Conservation (phyloP, 352 stramenopile species). For the Peronospora destructor region DNA sequence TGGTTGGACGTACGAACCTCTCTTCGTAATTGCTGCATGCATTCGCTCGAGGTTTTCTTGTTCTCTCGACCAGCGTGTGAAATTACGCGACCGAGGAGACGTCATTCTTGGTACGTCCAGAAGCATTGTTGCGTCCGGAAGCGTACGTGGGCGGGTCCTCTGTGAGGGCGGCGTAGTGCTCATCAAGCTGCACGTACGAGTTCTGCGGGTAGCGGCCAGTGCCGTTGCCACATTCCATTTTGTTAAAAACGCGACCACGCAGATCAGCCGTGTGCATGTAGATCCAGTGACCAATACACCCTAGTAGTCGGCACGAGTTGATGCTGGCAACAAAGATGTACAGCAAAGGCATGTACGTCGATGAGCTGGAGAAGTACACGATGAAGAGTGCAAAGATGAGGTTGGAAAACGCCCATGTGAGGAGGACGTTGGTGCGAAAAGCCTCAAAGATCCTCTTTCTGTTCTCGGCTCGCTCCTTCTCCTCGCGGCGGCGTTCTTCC, state of each 20-base stretch:
- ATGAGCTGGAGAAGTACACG: constrained; percentile 52
- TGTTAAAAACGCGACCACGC: constrained; percentile 39
- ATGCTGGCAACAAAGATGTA: constrained; percentile 65
- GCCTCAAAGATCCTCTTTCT: constrained; percentile 76
- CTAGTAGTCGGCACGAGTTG: constrained; percentile 58
- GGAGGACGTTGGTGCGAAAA: constrained; percentile 78
- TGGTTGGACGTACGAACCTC: constrained; percentile 12
- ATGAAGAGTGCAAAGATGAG: constrained; percentile 72
- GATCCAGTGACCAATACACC: constrained; percentile 64
- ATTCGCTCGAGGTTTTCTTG: constrained; percentile 11
- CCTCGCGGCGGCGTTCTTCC: constrained; percentile 61
- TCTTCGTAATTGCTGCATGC: constrained; percentile 13
- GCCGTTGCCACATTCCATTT: constrained; percentile 49
- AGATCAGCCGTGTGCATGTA: constrained; percentile 53
- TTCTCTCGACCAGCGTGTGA: constrained; percentile 5
- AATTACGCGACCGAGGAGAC: constrained; percentile 26
- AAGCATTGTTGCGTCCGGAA: constrained; percentile 36
- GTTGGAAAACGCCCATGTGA: constrained; percentile 79
- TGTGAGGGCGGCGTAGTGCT: constrained; percentile 62
- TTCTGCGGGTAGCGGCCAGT: constrained; percentile 42
- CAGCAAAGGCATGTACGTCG: constrained; percentile 57
- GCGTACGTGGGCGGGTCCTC: constrained; percentile 56
- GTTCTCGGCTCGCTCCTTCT: constrained; percentile 45
- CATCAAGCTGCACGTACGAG: constrained; percentile 56
- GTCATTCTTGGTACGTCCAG: constrained; percentile 24